These are phyloP conservation scores for Zychaea mexicana DNA, from an alignment of 371 early-diverging fungal species.

Conservation along the genomic window DNA sequence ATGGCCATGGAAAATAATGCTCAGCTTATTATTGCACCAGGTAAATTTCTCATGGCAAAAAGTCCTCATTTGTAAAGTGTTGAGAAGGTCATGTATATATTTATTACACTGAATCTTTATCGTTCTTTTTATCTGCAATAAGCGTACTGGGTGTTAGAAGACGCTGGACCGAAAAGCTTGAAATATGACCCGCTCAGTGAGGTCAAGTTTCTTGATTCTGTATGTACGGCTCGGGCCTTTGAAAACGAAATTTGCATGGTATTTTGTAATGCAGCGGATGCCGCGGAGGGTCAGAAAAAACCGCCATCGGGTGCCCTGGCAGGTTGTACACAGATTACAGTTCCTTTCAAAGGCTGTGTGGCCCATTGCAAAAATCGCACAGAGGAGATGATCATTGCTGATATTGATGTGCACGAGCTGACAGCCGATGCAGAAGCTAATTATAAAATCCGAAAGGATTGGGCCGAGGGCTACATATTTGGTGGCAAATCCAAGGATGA, in stretches of 20 bases:
- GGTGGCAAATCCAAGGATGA: slow-evolving; percentile 11
- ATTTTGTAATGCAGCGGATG: slow-evolving; percentile 29
- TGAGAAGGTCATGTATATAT: neutral
- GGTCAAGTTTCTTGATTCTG: slow-evolving; percentile 27
- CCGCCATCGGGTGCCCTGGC: slow-evolving; percentile 22
- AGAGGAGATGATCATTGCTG: slow-evolving; percentile 37
- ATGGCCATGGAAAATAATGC: slow-evolving; percentile 32
- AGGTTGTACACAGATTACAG: slow-evolving; percentile 35
- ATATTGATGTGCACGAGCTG: slow-evolving; percentile 25
- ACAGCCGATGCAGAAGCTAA: slow-evolving; percentile 30
- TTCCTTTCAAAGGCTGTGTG: slow-evolving; percentile 37
- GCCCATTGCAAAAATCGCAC: slow-evolving; percentile 19
- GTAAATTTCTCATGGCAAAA: slow-evolving; percentile 6
- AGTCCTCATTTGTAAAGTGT: neutral
- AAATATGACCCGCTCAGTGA: slow-evolving; percentile 24
- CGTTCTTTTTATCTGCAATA: neutral
- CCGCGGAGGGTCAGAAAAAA: neutral
- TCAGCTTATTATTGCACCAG: slow-evolving; percentile 39
- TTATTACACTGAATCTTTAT: too few species aligned
- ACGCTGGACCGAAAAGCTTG: slow-evolving; percentile 28
- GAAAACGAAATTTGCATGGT: slow-evolving; percentile 39
- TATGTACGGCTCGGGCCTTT: slow-evolving; percentile 29
- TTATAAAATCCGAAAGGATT: slow-evolving; percentile 37
- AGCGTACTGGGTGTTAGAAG: slow-evolving; percentile 41
- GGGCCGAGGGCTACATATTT: slow-evolving; percentile 27